These are phyloP conservation scores for Leishmania aethiopica DNA, from an alignment of 208 protist genomes.

Conservation along the genomic window DNA sequence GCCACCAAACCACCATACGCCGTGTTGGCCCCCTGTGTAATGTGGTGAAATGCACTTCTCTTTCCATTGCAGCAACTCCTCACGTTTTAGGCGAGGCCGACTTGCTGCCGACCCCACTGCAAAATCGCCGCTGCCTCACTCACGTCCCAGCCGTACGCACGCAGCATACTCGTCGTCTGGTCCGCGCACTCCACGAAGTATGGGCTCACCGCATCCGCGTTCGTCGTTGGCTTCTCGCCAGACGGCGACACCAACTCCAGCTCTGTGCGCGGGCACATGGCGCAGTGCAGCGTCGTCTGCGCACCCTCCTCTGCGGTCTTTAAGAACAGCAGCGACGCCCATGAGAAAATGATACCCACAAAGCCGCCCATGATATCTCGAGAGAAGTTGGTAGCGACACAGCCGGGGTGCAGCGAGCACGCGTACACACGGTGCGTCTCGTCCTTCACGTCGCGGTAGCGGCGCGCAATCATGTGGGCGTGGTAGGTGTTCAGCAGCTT, in stretches of 20 bases:
- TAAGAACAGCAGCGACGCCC: conserved; percentile 18
- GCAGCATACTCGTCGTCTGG: conserved; percentile 61
- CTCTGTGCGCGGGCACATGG: conserved; percentile 78
- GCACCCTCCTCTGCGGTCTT: conserved; percentile 66
- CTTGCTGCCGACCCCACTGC: conserved; percentile 62
- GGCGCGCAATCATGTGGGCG: conserved; percentile 73
- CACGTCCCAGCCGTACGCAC: conserved; percentile 81
- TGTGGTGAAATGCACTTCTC: background rate
- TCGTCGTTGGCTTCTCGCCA: conserved; percentile 11
- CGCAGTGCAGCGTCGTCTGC: conserved; percentile 88
- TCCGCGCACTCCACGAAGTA: conserved; percentile 90
- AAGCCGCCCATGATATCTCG: conserved; percentile 44
- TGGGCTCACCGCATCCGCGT: conserved; percentile 47
- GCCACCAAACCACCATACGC: background rate
- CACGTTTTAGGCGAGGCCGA: conserved; percentile 38
- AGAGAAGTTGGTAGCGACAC: conserved; percentile 72
- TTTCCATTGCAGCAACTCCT: background rate
- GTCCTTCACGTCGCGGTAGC: conserved; percentile 30
- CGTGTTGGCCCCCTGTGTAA: background rate
- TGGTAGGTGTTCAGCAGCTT: conserved; percentile 90
- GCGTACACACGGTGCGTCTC: conserved; percentile 46
- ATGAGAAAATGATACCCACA: conserved; percentile 28
- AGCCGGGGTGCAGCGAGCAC: conserved; percentile 86
- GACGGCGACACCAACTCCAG: conserved; percentile 59
- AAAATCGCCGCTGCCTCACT: conserved; percentile 67